Evolutionary conservation across 2,329 filamentous ascomycete genomes (phyloP).

Genomic region (Colletotrichum lindemuthianum): DNA sequence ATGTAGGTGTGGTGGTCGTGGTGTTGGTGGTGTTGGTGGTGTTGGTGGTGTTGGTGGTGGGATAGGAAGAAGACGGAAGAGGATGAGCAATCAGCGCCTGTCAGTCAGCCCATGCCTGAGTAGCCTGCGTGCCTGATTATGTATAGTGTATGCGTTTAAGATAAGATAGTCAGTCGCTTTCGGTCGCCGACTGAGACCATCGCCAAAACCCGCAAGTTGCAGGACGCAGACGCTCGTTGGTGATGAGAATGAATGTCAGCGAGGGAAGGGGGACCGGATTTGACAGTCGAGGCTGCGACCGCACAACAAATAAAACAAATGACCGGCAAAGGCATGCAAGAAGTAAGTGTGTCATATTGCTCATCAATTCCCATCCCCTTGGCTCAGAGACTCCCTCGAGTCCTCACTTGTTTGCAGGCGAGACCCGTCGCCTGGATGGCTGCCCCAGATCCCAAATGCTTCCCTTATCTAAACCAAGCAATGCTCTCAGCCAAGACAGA

Average conservation of each 20-base stretch:
- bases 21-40: not conserved
- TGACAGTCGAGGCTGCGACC: not conserved
- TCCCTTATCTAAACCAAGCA: conserved; percentile 20
- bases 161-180: conserved; percentile 28
- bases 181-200: conserved; percentile 34
- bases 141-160: conserved; percentile 3
- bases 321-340: conserved; percentile 10
- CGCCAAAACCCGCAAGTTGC: conserved; percentile 14
- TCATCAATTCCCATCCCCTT: conserved; percentile 20
- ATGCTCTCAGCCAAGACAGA: conserved; percentile 24
- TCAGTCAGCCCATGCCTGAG: conserved; percentile 2
- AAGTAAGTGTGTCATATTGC: conserved; percentile 10
- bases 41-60: not conserved
- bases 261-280: conserved; percentile 1
- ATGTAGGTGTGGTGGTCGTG: not conserved
- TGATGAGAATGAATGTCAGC: not conserved
- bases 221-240: conserved; percentile 9
- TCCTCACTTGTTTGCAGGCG: conserved; percentile 17
- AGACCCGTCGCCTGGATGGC: conserved; percentile 1
- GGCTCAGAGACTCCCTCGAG: conserved; percentile 14
- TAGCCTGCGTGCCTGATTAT: not conserved
- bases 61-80: not conserved
- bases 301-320: not conserved
- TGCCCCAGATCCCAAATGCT: conserved; percentile 10
- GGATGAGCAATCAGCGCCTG: not conserved